phyloP scores from a whole-genome alignment of 163 green algal genomes.

The Scenedesmus sp. region DNA sequence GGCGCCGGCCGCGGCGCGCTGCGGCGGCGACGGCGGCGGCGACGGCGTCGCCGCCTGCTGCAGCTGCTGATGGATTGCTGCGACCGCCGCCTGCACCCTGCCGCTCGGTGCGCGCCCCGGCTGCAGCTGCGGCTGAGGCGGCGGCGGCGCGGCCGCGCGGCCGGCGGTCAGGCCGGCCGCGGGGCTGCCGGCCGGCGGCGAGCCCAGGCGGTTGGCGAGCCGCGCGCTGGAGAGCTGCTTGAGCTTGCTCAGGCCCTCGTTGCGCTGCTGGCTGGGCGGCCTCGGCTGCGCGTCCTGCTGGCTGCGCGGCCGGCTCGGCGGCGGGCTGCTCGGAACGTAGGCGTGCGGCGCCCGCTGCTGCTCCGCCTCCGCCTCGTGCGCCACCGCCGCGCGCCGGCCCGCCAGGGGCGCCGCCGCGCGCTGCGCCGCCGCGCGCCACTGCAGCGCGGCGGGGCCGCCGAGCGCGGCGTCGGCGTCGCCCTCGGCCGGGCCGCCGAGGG shows the following conservation, averaged over 20 bases:
- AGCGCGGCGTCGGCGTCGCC: no score
- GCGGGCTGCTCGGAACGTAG: constrained; percentile 9
- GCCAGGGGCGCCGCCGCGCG: no score
- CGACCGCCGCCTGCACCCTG: not conserved
- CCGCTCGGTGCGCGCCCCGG: no score
- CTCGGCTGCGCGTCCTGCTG: not conserved
- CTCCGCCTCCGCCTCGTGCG: not conserved
- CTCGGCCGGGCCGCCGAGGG: no score
- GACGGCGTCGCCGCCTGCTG: no score
- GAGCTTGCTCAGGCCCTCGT: constrained; percentile 21
- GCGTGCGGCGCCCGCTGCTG: no score
- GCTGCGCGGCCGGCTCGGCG: not conserved
- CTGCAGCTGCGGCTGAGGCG: not conserved
- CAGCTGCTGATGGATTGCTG: constrained; percentile 11
- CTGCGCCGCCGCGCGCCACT: no score
- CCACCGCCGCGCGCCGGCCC: not conserved
- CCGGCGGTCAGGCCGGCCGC: no score
- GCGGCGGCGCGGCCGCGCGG: no score
- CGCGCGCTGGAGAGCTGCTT: constrained; percentile 36
- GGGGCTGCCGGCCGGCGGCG: constrained; percentile 7
- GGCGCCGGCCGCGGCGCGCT: no score
- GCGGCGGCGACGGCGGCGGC: no score
- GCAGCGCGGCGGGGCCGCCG: no score
- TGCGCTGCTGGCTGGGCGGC: not conserved
- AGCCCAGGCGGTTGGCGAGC: constrained; percentile 12